Evolutionary conservation across 768 basidiomycete genomes (phyloP).

Genomic region (Paxillus rubicundulus): DNA sequence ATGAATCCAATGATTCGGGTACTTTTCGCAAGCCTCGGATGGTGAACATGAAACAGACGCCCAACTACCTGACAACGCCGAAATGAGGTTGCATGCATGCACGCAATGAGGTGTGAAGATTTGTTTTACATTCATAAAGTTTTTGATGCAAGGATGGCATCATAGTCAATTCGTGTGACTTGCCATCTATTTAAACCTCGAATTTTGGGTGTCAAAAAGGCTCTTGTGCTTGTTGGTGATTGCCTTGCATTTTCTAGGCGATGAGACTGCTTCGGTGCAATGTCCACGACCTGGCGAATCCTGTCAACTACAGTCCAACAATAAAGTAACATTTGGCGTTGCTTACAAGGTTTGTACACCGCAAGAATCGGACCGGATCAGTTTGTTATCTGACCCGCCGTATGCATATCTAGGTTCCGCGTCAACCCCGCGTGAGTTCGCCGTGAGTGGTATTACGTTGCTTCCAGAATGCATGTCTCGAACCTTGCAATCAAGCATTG

Average conservation of each 20-base stretch:
- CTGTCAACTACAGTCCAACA: neutral
- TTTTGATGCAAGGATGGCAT: neutral
- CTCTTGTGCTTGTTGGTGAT: neutral
- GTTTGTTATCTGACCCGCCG: neutral
- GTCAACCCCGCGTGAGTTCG: slow-evolving; percentile 8
- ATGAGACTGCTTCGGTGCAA: neutral
- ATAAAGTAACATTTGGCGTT: neutral
- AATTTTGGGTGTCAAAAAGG: neutral
- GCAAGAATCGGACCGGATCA: neutral
- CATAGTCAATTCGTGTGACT: neutral
- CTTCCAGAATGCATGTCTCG: neutral
- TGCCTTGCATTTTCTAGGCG: neutral
- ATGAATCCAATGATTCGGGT: too few relatives aligned
- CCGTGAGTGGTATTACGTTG: neutral
- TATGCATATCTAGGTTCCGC: neutral
- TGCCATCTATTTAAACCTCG: neutral
- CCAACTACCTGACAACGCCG: too few relatives aligned
- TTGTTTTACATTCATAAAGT: too few relatives aligned
- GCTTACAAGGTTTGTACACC: neutral
- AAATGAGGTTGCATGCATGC: too few relatives aligned
- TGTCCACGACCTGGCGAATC: neutral
- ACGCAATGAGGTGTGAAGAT: too few relatives aligned
- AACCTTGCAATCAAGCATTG: too few relatives aligned
- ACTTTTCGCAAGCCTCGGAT: too few relatives aligned
- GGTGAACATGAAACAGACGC: too few relatives aligned